These are phyloP conservation scores for Chamaecyparis obtusa DNA, from an alignment of 75 land plant genomes.

Conservation along the genomic window DNA sequence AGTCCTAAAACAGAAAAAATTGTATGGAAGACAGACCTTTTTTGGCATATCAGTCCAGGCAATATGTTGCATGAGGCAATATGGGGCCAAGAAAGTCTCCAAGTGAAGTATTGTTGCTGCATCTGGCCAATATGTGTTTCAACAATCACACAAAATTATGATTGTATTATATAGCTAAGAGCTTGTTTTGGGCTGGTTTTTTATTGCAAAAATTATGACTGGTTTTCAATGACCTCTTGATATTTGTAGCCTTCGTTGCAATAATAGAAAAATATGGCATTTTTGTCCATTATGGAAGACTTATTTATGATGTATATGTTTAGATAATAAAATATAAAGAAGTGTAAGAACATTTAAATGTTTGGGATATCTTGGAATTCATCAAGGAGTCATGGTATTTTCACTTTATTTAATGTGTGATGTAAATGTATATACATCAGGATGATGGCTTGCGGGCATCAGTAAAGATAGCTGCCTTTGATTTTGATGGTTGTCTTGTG, in stretches of 20 bases:
- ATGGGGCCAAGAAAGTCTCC: background rate
- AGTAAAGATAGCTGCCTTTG: slow-evolving; percentile 93
- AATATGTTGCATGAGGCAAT: background rate
- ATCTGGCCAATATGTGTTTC: background rate
- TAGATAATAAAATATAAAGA: background rate
- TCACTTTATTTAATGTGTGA: background rate
- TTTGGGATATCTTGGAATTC: background rate
- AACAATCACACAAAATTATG: background rate
- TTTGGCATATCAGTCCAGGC: background rate
- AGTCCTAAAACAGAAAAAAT: background rate
- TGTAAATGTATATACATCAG: slow-evolving; percentile 22
- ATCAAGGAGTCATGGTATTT: background rate
- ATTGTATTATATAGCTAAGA: background rate
- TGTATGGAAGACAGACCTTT: background rate
- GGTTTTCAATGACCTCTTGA: background rate
- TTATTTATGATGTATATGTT: background rate
- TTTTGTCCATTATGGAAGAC: background rate
- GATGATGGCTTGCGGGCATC: slow-evolving; percentile 72
- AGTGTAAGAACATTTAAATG: background rate
- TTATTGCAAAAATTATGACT: background rate
- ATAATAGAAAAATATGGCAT: background rate
- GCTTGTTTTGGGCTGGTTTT: background rate
- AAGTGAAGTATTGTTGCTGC: background rate
- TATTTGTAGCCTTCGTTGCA: background rate
- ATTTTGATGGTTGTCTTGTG: slow-evolving; percentile 97